phyloP scores from a whole-genome alignment of 805 yeast genomes.

The Saturnispora mendoncae region DNA sequence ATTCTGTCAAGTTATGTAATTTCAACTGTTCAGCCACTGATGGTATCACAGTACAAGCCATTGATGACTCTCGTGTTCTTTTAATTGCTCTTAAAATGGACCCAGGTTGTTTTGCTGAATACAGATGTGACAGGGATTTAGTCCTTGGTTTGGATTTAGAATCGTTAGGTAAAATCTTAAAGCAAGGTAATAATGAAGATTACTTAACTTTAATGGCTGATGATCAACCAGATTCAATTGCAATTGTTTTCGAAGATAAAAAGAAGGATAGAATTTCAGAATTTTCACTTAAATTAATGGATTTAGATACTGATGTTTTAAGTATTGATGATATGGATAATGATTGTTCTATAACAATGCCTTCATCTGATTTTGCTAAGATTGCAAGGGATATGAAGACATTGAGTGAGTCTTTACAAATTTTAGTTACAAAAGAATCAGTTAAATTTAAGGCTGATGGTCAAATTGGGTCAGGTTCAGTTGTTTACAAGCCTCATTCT shows the following conservation, averaged over 20 bases:
- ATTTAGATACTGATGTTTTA: conserved; percentile 89
- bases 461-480: conserved; percentile 81
- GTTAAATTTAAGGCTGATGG: conserved; percentile 88
- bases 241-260: conserved; percentile 83
- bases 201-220: conserved; percentile 83
- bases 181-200: conserved; percentile 87
- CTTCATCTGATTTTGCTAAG: conserved; percentile 80
- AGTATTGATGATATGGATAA: conserved; percentile 91
- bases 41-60: conserved; percentile 94
- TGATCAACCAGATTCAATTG: conserved; percentile 58
- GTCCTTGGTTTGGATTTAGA: conserved; percentile 87
- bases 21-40: conserved; percentile 85
- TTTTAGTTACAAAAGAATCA: conserved; percentile 83
- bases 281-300: conserved; percentile 87
- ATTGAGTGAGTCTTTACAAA: conserved; percentile 78
- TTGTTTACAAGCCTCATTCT: conserved; percentile 74
- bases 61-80: conserved; percentile 93
- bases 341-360: conserved; percentile 79
- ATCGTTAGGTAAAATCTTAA: conserved; percentile 79
- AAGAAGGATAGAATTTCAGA: conserved; percentile 87
- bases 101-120: conserved; percentile 78
- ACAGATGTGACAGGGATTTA: conserved; percentile 90
- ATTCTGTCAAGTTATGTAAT: conserved; percentile 90
- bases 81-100: conserved; percentile 84
- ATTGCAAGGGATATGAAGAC: conserved; percentile 81